Conservation (phyloP, 192 early-diverging fungal species). For the Entomortierella beljakovae region DNA sequence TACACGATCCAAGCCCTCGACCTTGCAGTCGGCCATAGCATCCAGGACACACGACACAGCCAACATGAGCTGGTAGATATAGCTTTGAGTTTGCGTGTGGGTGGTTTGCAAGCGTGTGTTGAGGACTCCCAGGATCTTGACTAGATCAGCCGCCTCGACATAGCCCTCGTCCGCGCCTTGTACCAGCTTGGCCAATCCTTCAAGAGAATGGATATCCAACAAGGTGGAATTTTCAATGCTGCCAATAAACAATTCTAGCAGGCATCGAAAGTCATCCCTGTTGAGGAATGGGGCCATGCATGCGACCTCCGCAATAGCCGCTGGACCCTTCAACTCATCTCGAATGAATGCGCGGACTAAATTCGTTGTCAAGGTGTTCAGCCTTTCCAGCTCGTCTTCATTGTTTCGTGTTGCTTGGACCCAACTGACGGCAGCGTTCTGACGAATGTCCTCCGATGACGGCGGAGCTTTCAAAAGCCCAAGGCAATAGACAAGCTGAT, state of each 20-base stretch:
- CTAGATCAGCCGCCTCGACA: conserved; percentile 16
- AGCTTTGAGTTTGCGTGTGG: neutral
- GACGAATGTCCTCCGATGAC: neutral
- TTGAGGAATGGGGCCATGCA: conserved; percentile 22
- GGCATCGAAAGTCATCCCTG: conserved; percentile 13
- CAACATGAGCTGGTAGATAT: conserved; percentile 6
- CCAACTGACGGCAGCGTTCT: conserved; percentile 17
- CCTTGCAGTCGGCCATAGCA: conserved; percentile 1
- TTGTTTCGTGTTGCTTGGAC: conserved; percentile 19
- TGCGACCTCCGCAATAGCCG: conserved; percentile 19
- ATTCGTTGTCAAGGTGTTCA: conserved; percentile 19
- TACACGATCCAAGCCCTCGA: conserved; percentile 13
- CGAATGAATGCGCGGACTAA: conserved; percentile 15
- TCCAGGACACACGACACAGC: conserved; percentile 13
- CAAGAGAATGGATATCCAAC: conserved; percentile 9
- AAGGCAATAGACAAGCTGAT: conserved; percentile 32
- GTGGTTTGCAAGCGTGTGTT: neutral
- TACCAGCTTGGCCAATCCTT: conserved; percentile 16
- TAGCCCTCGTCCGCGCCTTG: conserved; percentile 7
- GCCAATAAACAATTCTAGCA: conserved; percentile 7
- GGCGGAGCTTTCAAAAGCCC: conserved; percentile 12
- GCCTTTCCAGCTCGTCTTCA: conserved; percentile 27
- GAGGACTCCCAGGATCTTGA: conserved; percentile 16
- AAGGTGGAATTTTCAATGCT: conserved; percentile 17
- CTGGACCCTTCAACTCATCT: conserved; percentile 21